These are phyloP conservation scores for Scheffersomyces insectosa DNA, from an alignment of 1,139 yeast species.

Conservation along the genomic window DNA sequence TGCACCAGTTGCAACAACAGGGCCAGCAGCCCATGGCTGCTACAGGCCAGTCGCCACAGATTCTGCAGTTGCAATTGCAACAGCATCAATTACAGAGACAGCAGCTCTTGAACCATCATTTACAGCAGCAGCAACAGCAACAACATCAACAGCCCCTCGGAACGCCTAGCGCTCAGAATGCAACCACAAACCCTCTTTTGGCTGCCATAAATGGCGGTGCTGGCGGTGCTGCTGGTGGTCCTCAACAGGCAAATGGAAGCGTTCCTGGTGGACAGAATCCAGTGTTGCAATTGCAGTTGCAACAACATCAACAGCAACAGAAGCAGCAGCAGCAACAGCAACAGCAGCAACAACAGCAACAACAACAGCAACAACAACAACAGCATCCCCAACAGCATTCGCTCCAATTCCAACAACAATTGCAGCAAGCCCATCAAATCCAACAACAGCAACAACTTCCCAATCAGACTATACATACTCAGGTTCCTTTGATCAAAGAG, in stretches of 20 bases:
- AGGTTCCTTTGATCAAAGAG: conserved; percentile 52
- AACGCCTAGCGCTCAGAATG: conserved; percentile 20
- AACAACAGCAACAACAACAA: conserved; percentile 18
- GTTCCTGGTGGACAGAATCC: conserved; percentile 21
- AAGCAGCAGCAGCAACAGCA: conserved; percentile 21
- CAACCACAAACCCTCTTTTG: conserved; percentile 35
- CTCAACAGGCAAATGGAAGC: conserved; percentile 2
- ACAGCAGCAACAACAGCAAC: conserved; percentile 18
- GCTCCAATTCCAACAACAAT: conserved; percentile 18
- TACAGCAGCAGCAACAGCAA: conserved; percentile 28
- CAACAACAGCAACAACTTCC: conserved; percentile 16
- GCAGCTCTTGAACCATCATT: conserved; percentile 37
- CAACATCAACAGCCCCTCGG: conserved; percentile 21
- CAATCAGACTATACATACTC: conserved; percentile 14
- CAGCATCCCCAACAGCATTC: conserved; percentile 18
- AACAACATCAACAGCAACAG: conserved; percentile 22
- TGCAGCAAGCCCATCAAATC: conserved; percentile 12
- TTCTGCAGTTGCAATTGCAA: conserved; percentile 37
- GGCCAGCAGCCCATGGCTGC: conserved; percentile 24
- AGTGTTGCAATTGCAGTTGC: conserved; percentile 33
- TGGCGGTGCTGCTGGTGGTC: conserved; percentile 13
- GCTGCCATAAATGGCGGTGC: conserved; percentile 37
- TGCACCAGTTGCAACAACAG: conserved; percentile 31
- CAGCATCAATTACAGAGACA: conserved; percentile 46
- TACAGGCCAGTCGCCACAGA: conserved; percentile 38